These are phyloP conservation scores for Spirogloea muscicola DNA, from an alignment of 139 green algal genomes.

Conservation along the genomic window DNA sequence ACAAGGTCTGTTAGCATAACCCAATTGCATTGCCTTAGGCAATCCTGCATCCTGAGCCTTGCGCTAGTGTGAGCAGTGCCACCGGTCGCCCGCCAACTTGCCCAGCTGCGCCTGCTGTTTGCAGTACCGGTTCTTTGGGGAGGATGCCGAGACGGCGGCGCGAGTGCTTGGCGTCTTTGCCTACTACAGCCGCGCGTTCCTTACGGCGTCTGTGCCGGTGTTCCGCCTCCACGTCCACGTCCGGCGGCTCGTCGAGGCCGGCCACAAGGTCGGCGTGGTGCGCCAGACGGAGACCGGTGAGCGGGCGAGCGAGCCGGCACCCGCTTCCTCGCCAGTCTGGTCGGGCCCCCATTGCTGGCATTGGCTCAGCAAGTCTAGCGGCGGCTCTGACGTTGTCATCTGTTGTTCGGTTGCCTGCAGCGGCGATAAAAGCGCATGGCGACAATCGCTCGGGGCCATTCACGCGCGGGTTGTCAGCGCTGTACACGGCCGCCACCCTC, in stretches of 20 bases:
- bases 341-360: background rate
- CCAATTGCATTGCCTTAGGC: too few relatives aligned
- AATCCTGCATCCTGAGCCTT: too few relatives aligned
- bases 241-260: conserved; percentile 71
- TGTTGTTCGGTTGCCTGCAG: too few relatives aligned
- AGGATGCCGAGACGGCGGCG: conserved; percentile 72
- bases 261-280: conserved; percentile 72
- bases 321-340: too few relatives aligned
- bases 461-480: conserved; percentile 64
- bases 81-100: too few relatives aligned
- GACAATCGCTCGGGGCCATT: conserved; percentile 69
- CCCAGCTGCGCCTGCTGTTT: too few relatives aligned
- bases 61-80: too few relatives aligned
- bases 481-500: conserved; percentile 85
- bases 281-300: conserved; percentile 54
- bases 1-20: too few relatives aligned
- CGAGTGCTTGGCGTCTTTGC: conserved; percentile 57
- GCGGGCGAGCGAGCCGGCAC: too few relatives aligned
- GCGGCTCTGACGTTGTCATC: background rate
- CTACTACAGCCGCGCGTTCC: conserved; percentile 73
- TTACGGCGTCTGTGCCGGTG: conserved; percentile 74
- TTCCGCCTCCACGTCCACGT: conserved; percentile 77
- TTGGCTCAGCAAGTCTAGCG: background rate
- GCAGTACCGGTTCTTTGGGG: conserved; percentile 78
- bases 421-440: conserved; percentile 72